phyloP scores from a whole-genome alignment of 2,329 filamentous ascomycete species.

The Nigrospora sphaerica region DNA sequence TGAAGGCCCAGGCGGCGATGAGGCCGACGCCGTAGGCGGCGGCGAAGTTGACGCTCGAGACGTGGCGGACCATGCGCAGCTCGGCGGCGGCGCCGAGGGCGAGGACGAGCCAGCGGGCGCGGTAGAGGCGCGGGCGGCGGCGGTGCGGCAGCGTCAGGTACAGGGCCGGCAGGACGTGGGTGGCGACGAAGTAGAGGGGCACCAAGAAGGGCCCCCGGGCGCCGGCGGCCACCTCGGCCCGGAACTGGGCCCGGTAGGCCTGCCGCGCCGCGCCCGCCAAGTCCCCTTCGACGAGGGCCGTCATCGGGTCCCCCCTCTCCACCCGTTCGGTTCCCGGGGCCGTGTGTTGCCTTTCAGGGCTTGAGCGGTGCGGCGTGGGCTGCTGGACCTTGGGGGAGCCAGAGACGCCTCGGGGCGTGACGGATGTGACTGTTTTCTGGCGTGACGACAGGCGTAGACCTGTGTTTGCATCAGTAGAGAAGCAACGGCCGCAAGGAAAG shows the following conservation, averaged over 20 bases:
- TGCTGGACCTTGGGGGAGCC: too few relatives aligned
- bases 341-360: too few relatives aligned
- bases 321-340: too few relatives aligned
- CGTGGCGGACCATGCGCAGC: slow-evolving; percentile 28
- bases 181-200: slow-evolving; percentile 41
- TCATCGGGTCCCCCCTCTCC: not conserved
- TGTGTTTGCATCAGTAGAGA: too few relatives aligned
- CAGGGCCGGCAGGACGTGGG: slow-evolving; percentile 40
- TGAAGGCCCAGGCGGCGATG: slow-evolving; percentile 40
- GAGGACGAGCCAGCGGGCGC: slow-evolving; percentile 41
- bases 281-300: slow-evolving; percentile 7
- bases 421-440: too few relatives aligned
- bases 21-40: slow-evolving; percentile 44
- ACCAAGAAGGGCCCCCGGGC: slow-evolving; percentile 40
- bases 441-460: too few relatives aligned
- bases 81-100: slow-evolving; percentile 36
- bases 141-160: slow-evolving; percentile 52
- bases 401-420: too few relatives aligned
- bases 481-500: too few relatives aligned
- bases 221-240: slow-evolving; percentile 26
- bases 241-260: slow-evolving; percentile 18
- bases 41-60: slow-evolving; percentile 45
- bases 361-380: too few relatives aligned
- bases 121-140: slow-evolving; percentile 41
- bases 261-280: slow-evolving; percentile 18